A percentile compares a stretch with the other conserved stretches of the same genome.
phyloP scores from a whole-genome alignment of 176 grass and related monocot genomes.

The bread wheat (Triticum aestivum) region IWGSC_CS_RefSeq_v2.1 NC_057803.1:533822090-533822589 shows the following conservation, averaged over 20 bases:
- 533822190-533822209: neutral
- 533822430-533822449: slow-evolving; percentile 81
- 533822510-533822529: slow-evolving; percentile 78
- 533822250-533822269: slow-evolving; percentile 26
- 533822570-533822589: slow-evolving; percentile 27
- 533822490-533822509: slow-evolving; percentile 90
- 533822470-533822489: slow-evolving; percentile 84
- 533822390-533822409: slow-evolving; percentile 2
- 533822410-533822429: slow-evolving; percentile 45
- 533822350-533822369: neutral
- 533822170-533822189: neutral
- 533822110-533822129: slow-evolving; percentile 13
- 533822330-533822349: slow-evolving; percentile 6
- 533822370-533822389: neutral
- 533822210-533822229: slow-evolving; percentile 15
- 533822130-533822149: slow-evolving; percentile 2
- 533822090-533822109: slow-evolving; percentile 63
- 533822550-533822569: slow-evolving; percentile 44
- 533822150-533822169: neutral
- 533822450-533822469: slow-evolving; percentile 66
- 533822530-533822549: slow-evolving; percentile 69
- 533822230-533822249: slow-evolving; percentile 26
- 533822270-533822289: neutral
- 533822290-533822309: neutral
- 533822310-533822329: neutral